Conservation (phyloP, 1,284 basidiomycete genomes). For the Tilletia setariae region DNA sequence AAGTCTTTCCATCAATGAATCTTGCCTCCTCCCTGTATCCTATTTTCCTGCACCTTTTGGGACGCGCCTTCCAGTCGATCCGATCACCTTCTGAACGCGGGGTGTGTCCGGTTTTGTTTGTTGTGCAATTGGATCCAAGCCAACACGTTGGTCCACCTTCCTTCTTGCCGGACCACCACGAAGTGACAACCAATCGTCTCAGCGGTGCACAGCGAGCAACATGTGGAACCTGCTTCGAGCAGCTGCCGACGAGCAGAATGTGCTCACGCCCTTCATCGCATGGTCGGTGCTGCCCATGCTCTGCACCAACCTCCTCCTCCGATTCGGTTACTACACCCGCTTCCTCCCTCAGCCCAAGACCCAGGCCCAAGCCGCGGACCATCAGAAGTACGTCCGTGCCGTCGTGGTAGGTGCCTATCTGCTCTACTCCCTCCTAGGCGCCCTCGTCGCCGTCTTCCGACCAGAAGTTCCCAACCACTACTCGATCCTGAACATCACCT, state of each 20-base stretch:
- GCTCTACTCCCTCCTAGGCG: conserved; percentile 64
- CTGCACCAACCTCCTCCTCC: conserved; percentile 24
- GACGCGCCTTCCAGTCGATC: too few species aligned
- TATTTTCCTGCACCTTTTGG: background rate
- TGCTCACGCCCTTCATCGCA: conserved; percentile 18
- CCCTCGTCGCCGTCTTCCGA: conserved; percentile 60
- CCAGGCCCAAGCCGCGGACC: conserved; percentile 12
- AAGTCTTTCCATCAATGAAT: conserved; percentile 25
- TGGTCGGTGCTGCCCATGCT: conserved; percentile 34
- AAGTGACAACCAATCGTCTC: background rate
- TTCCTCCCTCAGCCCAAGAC: conserved; percentile 15
- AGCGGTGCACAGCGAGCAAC: too few species aligned
- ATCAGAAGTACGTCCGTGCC: conserved; percentile 53
- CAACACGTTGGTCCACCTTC: too few species aligned
- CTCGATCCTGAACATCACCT: conserved; percentile 66
- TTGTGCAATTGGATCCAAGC: too few species aligned
- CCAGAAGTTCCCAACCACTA: conserved; percentile 65
- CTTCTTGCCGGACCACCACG: background rate
- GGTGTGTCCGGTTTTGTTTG: too few species aligned
- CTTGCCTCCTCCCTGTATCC: conserved; percentile 22
- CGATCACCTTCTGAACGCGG: too few species aligned
- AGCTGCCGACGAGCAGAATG: conserved; percentile 6
- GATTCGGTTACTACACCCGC: conserved; percentile 20
- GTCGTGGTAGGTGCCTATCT: conserved; percentile 69
- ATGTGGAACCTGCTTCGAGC: conserved; percentile 7